Conservation (phyloP, 148 eudicot species). For the Heliamphora exappendiculata region DNA sequence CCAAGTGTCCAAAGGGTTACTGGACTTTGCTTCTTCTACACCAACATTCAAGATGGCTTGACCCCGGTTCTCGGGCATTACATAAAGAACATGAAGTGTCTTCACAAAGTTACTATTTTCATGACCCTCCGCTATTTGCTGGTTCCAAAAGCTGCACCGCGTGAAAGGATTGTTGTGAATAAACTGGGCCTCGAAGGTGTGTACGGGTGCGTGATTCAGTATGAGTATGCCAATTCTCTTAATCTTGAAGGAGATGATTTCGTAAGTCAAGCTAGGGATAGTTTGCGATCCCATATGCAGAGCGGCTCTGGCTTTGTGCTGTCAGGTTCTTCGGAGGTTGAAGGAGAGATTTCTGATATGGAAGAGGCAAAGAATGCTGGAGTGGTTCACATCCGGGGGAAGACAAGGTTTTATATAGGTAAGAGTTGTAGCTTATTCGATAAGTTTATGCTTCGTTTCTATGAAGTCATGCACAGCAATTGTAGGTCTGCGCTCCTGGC, state of each 20-base stretch:
- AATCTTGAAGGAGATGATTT: conserved; percentile 43
- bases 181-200: conserved; percentile 42
- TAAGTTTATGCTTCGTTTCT: conserved; percentile 50
- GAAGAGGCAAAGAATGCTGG: conserved; percentile 47
- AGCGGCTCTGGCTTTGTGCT: conserved; percentile 10
- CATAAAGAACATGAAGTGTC: conserved; percentile 54
- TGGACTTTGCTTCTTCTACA: conserved; percentile 61
- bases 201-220: conserved; percentile 51
- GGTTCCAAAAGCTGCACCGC: conserved; percentile 49
- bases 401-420: conserved; percentile 55
- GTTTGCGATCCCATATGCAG: conserved; percentile 29
- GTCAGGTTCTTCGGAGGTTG: conserved; percentile 9
- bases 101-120: conserved; percentile 52
- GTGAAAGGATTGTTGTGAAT: conserved; percentile 37
- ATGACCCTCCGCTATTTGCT: conserved; percentile 49
- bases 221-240: conserved; percentile 55
- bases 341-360: conserved; percentile 34
- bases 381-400: conserved; percentile 56
- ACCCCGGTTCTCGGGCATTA: conserved; percentile 63
- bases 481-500: conserved; percentile 58
- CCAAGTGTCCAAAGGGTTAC: conserved; percentile 56
- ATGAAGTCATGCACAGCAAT: conserved; percentile 59
- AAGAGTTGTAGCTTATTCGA: conserved; percentile 50
- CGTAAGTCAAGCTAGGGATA: conserved; percentile 35
- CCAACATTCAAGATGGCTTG: conserved; percentile 61